These are phyloP conservation scores for Leptographium procerum DNA, from an alignment of 2,329 filamentous ascomycete species.

Conservation along the genomic window DNA sequence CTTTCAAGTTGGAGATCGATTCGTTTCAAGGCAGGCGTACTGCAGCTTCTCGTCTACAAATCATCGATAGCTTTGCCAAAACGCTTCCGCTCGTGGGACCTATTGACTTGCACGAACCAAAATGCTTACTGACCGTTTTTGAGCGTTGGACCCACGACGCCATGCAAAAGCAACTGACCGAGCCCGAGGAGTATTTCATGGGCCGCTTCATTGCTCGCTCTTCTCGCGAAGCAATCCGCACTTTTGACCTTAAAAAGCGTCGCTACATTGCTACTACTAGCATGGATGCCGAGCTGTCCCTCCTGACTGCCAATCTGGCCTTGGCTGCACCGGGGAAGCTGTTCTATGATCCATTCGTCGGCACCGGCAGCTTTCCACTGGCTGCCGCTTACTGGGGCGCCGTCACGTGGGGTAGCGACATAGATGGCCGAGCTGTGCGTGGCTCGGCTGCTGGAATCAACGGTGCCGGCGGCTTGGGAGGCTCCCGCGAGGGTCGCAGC, in stretches of 20 bases:
- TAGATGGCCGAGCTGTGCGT: constrained; percentile 80
- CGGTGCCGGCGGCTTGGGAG: constrained; percentile 11
- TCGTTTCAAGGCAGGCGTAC: constrained; percentile 66
- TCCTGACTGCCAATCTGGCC: constrained; percentile 86
- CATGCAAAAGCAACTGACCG: constrained; percentile 32
- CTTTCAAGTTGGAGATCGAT: constrained; percentile 80
- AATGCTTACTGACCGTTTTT: constrained; percentile 67
- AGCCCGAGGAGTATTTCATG: constrained; percentile 55
- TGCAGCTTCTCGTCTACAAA: constrained; percentile 48
- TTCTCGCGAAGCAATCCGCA: constrained; percentile 54
- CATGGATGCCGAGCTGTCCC: constrained; percentile 89
- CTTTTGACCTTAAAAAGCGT: constrained; percentile 85
- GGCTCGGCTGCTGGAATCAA: constrained; percentile 47
- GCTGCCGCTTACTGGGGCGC: constrained; percentile 88
- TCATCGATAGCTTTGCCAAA: constrained; percentile 66
- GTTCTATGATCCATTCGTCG: constrained; percentile 91
- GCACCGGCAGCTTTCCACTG: constrained; percentile 85
- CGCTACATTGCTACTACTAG: constrained; percentile 91
- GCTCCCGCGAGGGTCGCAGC: constrained; percentile 17
- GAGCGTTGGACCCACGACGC: constrained; percentile 63
- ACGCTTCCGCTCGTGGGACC: constrained; percentile 70
- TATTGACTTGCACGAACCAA: constrained; percentile 63
- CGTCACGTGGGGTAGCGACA: constrained; percentile 74
- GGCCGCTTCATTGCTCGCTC: constrained; percentile 60
- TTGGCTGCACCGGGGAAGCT: constrained; percentile 71